These are phyloP conservation scores for Borovskyia barvae DNA, from an alignment of 208 protist genomes.

Conservation along the genomic window DNA sequence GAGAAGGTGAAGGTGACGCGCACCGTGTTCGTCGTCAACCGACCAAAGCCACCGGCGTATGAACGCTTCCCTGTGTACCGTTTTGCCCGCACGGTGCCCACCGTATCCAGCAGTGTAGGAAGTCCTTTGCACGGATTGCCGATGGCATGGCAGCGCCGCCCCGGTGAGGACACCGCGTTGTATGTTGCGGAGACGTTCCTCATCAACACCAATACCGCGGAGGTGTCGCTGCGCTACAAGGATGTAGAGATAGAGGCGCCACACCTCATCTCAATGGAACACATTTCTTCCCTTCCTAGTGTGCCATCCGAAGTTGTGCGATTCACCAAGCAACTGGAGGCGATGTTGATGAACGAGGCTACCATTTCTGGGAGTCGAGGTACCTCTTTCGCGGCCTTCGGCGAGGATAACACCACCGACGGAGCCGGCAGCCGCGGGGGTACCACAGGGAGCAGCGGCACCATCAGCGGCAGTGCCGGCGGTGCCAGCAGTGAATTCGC, in stretches of 20 bases:
- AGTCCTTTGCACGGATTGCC: background rate
- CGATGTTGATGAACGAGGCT: conserved; percentile 26
- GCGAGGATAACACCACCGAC: background rate
- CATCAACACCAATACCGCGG: conserved; percentile 22
- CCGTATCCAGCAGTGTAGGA: background rate
- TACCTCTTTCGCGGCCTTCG: background rate
- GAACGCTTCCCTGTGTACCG: conserved; percentile 57
- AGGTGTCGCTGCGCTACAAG: conserved; percentile 39
- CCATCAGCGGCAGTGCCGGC: background rate
- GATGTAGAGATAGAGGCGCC: conserved; percentile 24
- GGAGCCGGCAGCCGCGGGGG: background rate
- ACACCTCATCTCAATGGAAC: conserved; percentile 14
- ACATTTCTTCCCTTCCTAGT: conserved; percentile 28
- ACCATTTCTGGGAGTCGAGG: conserved; percentile 5
- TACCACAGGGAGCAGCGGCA: background rate
- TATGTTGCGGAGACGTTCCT: conserved; percentile 39
- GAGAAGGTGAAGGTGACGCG: conserved; percentile 59
- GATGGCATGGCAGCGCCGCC: conserved; percentile 18
- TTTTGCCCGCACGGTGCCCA: conserved; percentile 15
- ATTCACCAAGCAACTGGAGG: conserved; percentile 31
- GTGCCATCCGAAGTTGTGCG: conserved; percentile 18
- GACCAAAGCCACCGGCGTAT: conserved; percentile 24
- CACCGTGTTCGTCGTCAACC: conserved; percentile 70
- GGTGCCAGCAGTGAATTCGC: conserved; percentile 3
- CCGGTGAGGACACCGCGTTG: conserved; percentile 10